Evolutionary conservation across 2,329 filamentous ascomycete species (phyloP).

Genomic region (Fusarium sp.): DNA sequence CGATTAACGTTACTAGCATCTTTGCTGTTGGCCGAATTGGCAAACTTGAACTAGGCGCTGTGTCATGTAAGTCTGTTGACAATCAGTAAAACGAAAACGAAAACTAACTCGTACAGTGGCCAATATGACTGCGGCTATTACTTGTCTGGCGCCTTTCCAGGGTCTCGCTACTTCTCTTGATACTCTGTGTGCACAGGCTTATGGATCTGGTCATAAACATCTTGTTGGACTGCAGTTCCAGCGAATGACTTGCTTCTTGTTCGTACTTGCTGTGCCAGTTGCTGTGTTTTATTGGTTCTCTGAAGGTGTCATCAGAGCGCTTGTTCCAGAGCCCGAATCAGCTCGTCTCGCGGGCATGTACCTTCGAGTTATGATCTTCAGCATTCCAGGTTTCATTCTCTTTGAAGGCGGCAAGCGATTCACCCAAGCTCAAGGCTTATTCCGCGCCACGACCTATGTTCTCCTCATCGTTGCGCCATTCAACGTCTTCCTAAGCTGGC

Average conservation of each 20-base stretch:
- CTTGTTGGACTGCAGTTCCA: constrained; percentile 87
- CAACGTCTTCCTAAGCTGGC: constrained; percentile 81
- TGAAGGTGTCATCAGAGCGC: constrained; percentile 68
- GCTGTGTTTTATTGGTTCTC: constrained; percentile 77
- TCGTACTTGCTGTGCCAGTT: constrained; percentile 78
- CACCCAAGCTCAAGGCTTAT: constrained; percentile 84
- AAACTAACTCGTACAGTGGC: constrained; percentile 50
- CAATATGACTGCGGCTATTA: constrained; percentile 85
- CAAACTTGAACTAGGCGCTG: constrained; percentile 65
- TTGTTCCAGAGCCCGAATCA: constrained; percentile 65
- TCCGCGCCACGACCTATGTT: constrained; percentile 81
- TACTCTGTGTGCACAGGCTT: constrained; percentile 93
- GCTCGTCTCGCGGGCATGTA: constrained; percentile 78
- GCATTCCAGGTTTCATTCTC: constrained; percentile 79
- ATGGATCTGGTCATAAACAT: constrained; percentile 89
- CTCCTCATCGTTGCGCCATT: constrained; percentile 80
- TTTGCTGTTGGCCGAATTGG: constrained; percentile 83
- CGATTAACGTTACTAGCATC: constrained; percentile 83
- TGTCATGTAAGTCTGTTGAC: constrained; percentile 52
- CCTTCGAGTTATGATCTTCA: constrained; percentile 76
- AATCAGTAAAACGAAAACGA: neutral
- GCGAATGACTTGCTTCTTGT: constrained; percentile 83
- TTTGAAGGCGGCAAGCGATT: constrained; percentile 86
- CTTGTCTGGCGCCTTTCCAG: constrained; percentile 80
- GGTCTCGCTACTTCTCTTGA: constrained; percentile 91